A percentile compares a stretch with the other conserved stretches of the same genome.
Conservation (phyloP, 805 yeast genomes). For the Candida lessepsii region DNA sequence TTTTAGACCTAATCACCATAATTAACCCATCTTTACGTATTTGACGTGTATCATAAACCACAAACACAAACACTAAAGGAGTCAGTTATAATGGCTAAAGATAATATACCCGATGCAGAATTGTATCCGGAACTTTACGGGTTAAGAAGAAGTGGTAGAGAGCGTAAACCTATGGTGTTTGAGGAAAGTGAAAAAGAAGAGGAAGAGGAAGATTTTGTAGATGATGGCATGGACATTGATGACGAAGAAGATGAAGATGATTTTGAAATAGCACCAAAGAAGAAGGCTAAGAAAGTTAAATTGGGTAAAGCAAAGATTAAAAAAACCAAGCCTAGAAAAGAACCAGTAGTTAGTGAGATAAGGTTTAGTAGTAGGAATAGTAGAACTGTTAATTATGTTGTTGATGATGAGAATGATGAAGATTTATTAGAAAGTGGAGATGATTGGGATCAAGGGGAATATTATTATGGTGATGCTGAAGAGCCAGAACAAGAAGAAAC, state of each 20-base stretch:
- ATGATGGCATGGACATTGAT: slow-evolving; percentile 18
- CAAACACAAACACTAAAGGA: not conserved
- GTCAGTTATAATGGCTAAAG: slow-evolving; percentile 24
- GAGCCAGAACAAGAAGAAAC: slow-evolving; percentile 32
- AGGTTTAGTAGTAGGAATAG: slow-evolving; percentile 76
- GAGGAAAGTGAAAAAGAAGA: slow-evolving; percentile 39
- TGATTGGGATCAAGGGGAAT: slow-evolving; percentile 22
- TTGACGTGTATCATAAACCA: not conserved
- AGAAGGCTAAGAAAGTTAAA: slow-evolving; percentile 2
- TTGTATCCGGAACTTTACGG: slow-evolving; percentile 83
- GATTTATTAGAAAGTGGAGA: slow-evolving; percentile 50
- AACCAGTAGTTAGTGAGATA: slow-evolving; percentile 40
- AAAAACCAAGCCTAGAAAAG: slow-evolving; percentile 3
- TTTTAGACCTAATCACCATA: not conserved
- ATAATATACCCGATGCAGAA: slow-evolving; percentile 49
- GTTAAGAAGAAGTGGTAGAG: slow-evolving; percentile 70
- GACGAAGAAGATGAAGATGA: slow-evolving; percentile 22
- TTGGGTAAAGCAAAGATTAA: slow-evolving; percentile 1
- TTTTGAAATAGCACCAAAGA: slow-evolving; percentile 19
- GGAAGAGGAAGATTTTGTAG: slow-evolving; percentile 12
- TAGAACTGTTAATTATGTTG: slow-evolving; percentile 69
- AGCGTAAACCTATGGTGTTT: slow-evolving; percentile 40
- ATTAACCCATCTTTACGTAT: not conserved
- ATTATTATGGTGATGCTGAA: slow-evolving; percentile 31
- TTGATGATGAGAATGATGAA: slow-evolving; percentile 65